phyloP scores from a whole-genome alignment of 2,329 filamentous ascomycete species.

The Arthrobotrys sphaeroides region DNA sequence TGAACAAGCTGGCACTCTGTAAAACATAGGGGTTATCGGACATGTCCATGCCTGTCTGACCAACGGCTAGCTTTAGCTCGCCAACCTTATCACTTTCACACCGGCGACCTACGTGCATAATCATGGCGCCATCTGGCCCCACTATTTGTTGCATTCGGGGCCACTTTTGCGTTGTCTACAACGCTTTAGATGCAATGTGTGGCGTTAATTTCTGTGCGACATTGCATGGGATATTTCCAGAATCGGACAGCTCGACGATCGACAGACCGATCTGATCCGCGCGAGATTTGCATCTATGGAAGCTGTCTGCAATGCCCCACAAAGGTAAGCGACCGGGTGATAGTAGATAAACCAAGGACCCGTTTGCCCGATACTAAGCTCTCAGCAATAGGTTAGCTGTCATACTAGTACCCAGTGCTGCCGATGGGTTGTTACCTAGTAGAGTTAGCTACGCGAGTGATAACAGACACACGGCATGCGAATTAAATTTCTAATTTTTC shows the following conservation, averaged over 20 bases:
- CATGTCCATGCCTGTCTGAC: constrained; percentile 6
- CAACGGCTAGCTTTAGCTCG: constrained; percentile 14
- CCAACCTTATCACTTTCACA: constrained; percentile 25
- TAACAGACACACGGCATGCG: no score
- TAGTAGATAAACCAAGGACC: no score
- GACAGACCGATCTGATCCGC: no score
- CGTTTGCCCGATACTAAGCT: no score
- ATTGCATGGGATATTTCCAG: not conserved
- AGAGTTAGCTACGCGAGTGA: no score
- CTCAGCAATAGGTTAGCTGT: no score
- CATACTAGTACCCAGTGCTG: no score
- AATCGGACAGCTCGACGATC: not conserved
- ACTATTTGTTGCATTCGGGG: constrained; percentile 32
- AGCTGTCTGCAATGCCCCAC: no score
- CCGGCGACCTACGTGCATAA: not conserved
- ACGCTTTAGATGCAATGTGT: constrained; percentile 2
- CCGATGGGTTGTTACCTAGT: no score
- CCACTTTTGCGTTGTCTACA: constrained; percentile 7
- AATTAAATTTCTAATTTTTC: no score
- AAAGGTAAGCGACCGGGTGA: no score
- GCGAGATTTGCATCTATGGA: no score
- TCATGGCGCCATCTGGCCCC: constrained; percentile 12
- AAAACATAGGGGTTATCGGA: constrained; percentile 23
- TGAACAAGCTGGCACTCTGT: constrained; percentile 13
- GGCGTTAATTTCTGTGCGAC: constrained; percentile 1